Evolutionary conservation across 108 stramenopile genomes (phyloP), one percentile per base, ranked within the genome.

Genomic region (Conticribra weissflogii): DNA sequence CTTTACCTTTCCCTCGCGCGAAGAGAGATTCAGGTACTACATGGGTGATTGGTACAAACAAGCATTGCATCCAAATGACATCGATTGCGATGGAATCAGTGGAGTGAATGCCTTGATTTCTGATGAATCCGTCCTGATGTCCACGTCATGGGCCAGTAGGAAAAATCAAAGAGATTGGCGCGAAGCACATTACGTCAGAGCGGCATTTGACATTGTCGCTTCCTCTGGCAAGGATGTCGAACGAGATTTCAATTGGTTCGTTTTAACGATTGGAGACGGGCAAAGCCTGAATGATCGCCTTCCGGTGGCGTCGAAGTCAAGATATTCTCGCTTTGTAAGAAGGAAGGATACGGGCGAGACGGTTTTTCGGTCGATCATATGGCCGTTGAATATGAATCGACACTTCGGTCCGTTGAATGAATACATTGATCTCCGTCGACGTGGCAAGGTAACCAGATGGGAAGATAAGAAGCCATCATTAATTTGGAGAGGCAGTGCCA

Each of bases 31-130:
- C 24, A 17, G 25, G 17, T 64, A 64, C 50, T 64, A 64, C 48
- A 64, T 64, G 63, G 63, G 63, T 47, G 59, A 61, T 50, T 47
- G 63, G 63, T 64, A 50, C 23, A 31, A 51, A 21, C 27, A 47
- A 9, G 47, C 36, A 47, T 30, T 48, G 61, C 9, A 19, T 51
- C 50, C 16, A 51, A 62, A 25, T 29, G 45, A 46, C 23, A 18
- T 46, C 36, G 17, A 41, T 4, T 62, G 41, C 21, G 31, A 44
- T 17, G 61, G 47, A 33, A 46, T 62, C 9, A 0, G 0, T 8
- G 16, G 5, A 12, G 8, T 48, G 21, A 16, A 62, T 2, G 45
- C 18, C 17, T 17, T 51, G 16, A 5, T 51, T 21, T 4, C 18
- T 51, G 50, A 16, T 51, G 17, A 51, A 21, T 5, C 50, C 19